phyloP scores from a whole-genome alignment of 2,329 filamentous ascomycete genomes.

The Neonectria magnoliae region DNA sequence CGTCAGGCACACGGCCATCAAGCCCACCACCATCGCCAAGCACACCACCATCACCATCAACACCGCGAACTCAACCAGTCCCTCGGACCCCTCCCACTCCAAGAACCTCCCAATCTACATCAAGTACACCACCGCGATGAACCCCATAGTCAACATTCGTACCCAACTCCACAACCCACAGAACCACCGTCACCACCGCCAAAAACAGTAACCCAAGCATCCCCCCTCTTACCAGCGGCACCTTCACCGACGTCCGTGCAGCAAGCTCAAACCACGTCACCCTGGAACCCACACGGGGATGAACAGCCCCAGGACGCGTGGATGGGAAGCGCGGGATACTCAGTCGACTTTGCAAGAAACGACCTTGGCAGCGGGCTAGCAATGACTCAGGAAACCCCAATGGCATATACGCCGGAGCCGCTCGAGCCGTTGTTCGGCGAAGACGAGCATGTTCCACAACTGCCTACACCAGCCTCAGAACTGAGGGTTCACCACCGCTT shows the following conservation, averaged over 20 bases:
- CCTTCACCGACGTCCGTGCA: accelerated
- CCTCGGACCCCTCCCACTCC: no score
- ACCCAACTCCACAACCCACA: neutral
- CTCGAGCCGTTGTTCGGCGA: slow-evolving; percentile 33
- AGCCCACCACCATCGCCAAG: neutral
- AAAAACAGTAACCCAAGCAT: neutral
- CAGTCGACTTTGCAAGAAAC: slow-evolving; percentile 22
- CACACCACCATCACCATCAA: neutral
- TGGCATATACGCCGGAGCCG: slow-evolving; percentile 22
- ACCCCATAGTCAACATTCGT: neutral
- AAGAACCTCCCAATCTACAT: neutral
- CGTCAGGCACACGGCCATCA: neutral
- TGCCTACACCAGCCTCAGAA: neutral
- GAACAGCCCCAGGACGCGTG: slow-evolving; percentile 5
- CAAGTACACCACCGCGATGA: neutral
- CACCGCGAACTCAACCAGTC: no score
- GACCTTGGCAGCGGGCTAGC: slow-evolving; percentile 17
- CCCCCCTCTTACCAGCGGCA: neutral
- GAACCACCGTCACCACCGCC: neutral
- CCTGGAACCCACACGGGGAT: neutral
- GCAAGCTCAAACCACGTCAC: neutral
- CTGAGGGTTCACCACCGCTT: neutral
- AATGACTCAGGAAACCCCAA: neutral
- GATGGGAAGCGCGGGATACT: slow-evolving; percentile 36
- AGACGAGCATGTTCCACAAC: neutral